Percentiles rank a stretch among this genome's conserved stretches.
Conservation (phyloP, 2,329 filamentous ascomycete species). For the Beauveria varroae region DNA sequence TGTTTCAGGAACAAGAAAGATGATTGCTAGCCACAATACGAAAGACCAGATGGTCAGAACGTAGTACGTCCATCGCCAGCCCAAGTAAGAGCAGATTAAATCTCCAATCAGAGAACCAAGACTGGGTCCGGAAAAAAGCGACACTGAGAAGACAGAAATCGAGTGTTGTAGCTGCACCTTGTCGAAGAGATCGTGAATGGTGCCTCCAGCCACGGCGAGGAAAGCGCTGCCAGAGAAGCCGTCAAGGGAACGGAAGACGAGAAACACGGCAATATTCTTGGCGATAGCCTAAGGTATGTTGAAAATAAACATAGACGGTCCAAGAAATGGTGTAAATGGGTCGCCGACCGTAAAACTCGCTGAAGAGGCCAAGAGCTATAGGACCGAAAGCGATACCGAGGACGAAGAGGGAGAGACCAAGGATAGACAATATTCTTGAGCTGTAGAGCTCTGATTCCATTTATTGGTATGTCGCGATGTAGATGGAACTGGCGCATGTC, state of each 20-base stretch:
- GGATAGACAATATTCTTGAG: constrained; percentile 63
- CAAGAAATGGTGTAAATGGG: constrained; percentile 75
- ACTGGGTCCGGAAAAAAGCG: constrained; percentile 56
- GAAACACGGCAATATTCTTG: constrained; percentile 69
- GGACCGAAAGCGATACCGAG: constrained; percentile 62
- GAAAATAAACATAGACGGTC: constrained; percentile 65
- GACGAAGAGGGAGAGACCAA: constrained; percentile 79
- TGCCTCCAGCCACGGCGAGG: constrained; percentile 71
- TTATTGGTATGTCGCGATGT: constrained; percentile 74
- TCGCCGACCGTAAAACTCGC: constrained; percentile 74
- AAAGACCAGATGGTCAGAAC: constrained; percentile 74
- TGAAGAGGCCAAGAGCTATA: constrained; percentile 55
- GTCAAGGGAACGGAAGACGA: constrained; percentile 70
- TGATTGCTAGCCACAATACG: constrained; percentile 48
- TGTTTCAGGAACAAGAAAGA: constrained; percentile 76
- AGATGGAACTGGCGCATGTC: constrained; percentile 80
- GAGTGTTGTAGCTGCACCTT: constrained; percentile 63
- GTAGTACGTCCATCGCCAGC: constrained; percentile 82
- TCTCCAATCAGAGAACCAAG: constrained; percentile 60
- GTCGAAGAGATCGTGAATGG: constrained; percentile 72
- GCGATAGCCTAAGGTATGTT: constrained; percentile 74
- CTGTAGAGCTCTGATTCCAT: constrained; percentile 67
- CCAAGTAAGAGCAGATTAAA: constrained; percentile 69
- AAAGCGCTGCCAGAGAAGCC: constrained; percentile 64
- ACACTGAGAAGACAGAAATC: constrained; percentile 72